Base-by-base conservation (phyloP, 2,329 filamentous ascomycete species). In the Emericellopsis cladophorae region DNA sequence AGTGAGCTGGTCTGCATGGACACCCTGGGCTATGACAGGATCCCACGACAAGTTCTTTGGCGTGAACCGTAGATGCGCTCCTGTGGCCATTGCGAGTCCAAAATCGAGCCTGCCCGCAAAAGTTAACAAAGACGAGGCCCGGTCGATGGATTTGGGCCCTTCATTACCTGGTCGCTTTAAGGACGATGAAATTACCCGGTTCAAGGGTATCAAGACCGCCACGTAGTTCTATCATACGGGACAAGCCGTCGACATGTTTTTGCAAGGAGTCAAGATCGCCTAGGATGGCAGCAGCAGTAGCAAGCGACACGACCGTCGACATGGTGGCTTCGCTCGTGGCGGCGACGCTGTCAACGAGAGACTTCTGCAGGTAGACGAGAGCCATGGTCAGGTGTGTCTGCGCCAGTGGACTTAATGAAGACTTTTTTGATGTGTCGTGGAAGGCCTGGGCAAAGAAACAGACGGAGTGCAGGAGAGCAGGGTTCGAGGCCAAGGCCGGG, bases 191-290 rank as follows among this genome's bases (percentile, higher is more conserved):
- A 8, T 44, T 42, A 3, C 46, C 45, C 2, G 12, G 7, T 6
- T 35, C 37, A 22, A 56, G 34, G 1, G 45, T 37, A 6, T 43
- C 18, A 16, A 51, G 10, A 0, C 53, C 53, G 2, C 52, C 52
- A 9, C 50, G 46, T 21, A 54, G 14, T 12, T 50, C 35, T 7
- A 55, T 35, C 8, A 55, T 50, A 11, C 36, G 31, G 31, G 43
- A 29, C 33, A 54, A 38, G 1, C 53, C 53, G 31, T 54, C 43
- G 45, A 54, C 48, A 36, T 55, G 53, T 39, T 49, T 51, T 7
- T 22, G 31, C 1, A 47, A 44, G 0, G 48, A 48, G 12, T 43
- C 42, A 2, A 50, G n/a, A 14, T 54, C 53, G 0, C 51, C 51
- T 7, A 46, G 14, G 1, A 54, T 39, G 6, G 48, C 42, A 1